phyloP scores from a whole-genome alignment of 2,329 filamentous ascomycete species.

The Parastagonospora avenae region DNA sequence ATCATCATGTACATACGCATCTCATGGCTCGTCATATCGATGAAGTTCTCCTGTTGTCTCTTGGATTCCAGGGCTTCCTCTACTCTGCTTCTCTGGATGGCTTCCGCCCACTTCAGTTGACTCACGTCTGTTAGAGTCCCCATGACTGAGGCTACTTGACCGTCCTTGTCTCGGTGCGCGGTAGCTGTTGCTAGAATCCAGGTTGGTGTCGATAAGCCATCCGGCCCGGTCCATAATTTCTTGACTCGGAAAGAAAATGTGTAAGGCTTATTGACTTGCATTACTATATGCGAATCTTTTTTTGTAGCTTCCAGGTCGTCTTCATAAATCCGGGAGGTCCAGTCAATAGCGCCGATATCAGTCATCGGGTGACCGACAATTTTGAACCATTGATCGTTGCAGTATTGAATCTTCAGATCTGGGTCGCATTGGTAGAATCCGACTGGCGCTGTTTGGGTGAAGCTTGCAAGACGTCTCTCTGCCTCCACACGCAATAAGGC shows the following conservation, averaged over 20 bases:
- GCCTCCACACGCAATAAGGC: constrained; percentile 19
- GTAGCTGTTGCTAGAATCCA: constrained; percentile 19
- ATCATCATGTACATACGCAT: constrained; percentile 26
- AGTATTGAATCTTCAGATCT: constrained; percentile 20
- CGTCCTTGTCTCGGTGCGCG: constrained; percentile 14
- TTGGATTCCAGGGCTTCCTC: constrained; percentile 21
- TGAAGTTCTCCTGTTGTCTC: constrained; percentile 30
- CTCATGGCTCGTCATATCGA: constrained; percentile 34
- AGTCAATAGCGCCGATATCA: constrained; percentile 6
- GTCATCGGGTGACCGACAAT: constrained; percentile 15
- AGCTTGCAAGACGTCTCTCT: constrained; percentile 16
- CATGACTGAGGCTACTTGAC: constrained; percentile 20
- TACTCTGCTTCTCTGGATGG: constrained; percentile 12
- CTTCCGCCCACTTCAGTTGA: constrained; percentile 39
- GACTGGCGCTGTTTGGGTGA: constrained; percentile 19
- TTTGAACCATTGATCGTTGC: constrained; percentile 26
- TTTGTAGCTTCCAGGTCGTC: background rate
- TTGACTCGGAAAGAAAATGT: constrained; percentile 17
- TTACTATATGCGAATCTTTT: background rate
- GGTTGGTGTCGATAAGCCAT: constrained; percentile 13
- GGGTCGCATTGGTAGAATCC: constrained; percentile 15
- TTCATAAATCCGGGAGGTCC: constrained; percentile 4
- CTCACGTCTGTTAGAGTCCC: constrained; percentile 41
- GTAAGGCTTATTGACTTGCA: constrained; percentile 1
- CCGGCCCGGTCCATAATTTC: constrained; percentile 19